Evolutionary conservation across 352 stramenopile species (phyloP).

Genomic region (Thalassiosira exigua): DNA sequence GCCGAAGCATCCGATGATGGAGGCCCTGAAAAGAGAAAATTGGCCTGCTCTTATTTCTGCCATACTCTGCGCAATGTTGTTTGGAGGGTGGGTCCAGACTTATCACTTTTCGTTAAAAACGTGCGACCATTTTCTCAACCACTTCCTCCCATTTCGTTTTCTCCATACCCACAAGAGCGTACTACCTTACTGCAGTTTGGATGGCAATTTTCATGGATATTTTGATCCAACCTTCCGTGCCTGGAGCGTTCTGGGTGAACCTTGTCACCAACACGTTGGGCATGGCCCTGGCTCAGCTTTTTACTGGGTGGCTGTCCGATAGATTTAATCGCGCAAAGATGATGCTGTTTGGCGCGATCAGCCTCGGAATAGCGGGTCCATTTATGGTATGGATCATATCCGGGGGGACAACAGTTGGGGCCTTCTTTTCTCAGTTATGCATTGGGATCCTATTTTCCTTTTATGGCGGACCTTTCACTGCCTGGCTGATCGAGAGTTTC

Average conservation of each 20-base stretch:
- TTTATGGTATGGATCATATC: conserved; percentile 61
- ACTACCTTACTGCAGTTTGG: conserved; percentile 73
- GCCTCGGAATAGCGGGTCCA: conserved; percentile 39
- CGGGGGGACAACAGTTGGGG: conserved; percentile 30
- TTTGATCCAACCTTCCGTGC: conserved; percentile 64
- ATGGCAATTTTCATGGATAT: conserved; percentile 77
- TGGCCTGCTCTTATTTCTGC: conserved; percentile 49
- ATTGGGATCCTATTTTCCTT: conserved; percentile 36
- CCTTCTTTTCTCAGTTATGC: conserved; percentile 66
- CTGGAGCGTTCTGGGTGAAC: conserved; percentile 74
- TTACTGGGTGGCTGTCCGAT: conserved; percentile 64
- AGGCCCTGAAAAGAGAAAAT: conserved; percentile 63
- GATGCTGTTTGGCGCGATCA: conserved; percentile 57
- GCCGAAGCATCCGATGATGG: conserved; percentile 56
- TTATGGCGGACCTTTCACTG: conserved; percentile 48
- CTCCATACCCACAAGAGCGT: conserved; percentile 23
- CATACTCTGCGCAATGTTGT: conserved; percentile 67
- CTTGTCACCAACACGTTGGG: conserved; percentile 47
- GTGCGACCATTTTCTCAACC: not conserved
- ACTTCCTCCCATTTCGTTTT: conserved; percentile 29
- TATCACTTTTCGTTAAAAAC: too few species aligned
- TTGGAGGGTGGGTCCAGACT: conserved; percentile 20
- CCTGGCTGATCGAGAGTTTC: conserved; percentile 69
- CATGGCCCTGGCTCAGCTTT: conserved; percentile 48
- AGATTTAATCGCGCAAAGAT: conserved; percentile 49